Evolutionary conservation across 495 filamentous ascomycete species (phyloP), one percentile per base, ranked within the genome.

Genomic region (Podospora australis): DNA sequence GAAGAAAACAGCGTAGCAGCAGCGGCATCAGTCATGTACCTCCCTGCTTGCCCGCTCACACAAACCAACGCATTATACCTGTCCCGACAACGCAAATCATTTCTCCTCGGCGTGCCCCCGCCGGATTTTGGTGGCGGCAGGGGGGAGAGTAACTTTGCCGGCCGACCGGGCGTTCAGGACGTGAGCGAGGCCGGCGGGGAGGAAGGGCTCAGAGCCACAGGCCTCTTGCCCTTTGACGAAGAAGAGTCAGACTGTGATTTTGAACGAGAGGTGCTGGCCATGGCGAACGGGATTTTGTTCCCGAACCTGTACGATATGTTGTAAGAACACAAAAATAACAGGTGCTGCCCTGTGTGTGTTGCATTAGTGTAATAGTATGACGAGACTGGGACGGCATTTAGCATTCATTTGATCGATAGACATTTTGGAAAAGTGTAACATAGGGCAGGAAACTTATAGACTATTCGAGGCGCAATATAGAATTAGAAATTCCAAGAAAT

Each of bases 11-110:
- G 25, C 3, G 11, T 23, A 34, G 3, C 36, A 24, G 22, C 16
- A 34, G 43, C 53, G 19, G 26, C 17, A 5, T 80, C 76, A 35
- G 84, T 90, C 21, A 61, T 95, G 44, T 92, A 95, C 54, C 87
- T 92, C 39, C 89, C 89, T 0, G 80, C 82, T 6, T 88, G 82
- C 30, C 90, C 90, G 3, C 74, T 90, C n/a, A 90, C 87, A 6
- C 79, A 84, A 52, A 73, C 77, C 46, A 95, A 91, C 66, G 79
- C 81, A 2, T 67, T 82, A 22, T 90, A 87, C 64, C 73, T 94
- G 17, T 70, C 72, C 7, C 75, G 81, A 39, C 89, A 92, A 65
- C 75, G 87, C 16, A 77, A 81, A 54, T 73, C 81, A 2, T 86
- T 86, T 42, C 58, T 82, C 5, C 54, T 71, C 3, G 84, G 83